Conservation (phyloP, 169 alveolate species). For the Plasmodium vinckei region DNA sequence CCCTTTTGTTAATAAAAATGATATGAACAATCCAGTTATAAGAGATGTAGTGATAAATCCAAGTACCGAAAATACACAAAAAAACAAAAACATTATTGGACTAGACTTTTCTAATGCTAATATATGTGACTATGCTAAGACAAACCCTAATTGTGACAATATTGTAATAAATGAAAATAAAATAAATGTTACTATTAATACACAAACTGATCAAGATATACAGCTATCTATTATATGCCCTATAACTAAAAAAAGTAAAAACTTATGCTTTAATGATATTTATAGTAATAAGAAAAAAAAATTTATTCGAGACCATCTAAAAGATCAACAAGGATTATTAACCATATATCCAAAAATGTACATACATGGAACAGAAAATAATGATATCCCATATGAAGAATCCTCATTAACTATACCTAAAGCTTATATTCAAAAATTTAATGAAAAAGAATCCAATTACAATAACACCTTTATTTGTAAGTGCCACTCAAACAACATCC, state of each 20-base stretch:
- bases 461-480: conserved; percentile 26
- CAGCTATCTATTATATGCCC: conserved; percentile 42
- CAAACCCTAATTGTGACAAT: conserved; percentile 10
- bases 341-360: conserved; percentile 46
- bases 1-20: neutral
- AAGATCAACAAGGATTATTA: conserved; percentile 40
- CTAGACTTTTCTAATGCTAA: conserved; percentile 25
- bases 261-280: conserved; percentile 32
- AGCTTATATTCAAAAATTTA: neutral
- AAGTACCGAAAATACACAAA: neutral
- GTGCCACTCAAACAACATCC: conserved; percentile 7
- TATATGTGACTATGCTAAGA: conserved; percentile 7
- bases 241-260: conserved; percentile 31
- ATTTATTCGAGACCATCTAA: conserved; percentile 36
- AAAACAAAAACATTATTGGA: neutral
- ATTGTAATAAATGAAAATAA: conserved; percentile 15
- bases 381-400: conserved; percentile 15
- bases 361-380: neutral
- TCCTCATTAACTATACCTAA: conserved; percentile 8
- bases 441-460: conserved; percentile 1
- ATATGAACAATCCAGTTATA: conserved; percentile 2
- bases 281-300: conserved; percentile 37
- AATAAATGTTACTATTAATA: conserved; percentile 17
- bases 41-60: conserved; percentile 9
- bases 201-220: neutral